These are phyloP conservation scores for Tylopilus balloui DNA, from an alignment of 768 basidiomycete species.

Conservation along the genomic window DNA sequence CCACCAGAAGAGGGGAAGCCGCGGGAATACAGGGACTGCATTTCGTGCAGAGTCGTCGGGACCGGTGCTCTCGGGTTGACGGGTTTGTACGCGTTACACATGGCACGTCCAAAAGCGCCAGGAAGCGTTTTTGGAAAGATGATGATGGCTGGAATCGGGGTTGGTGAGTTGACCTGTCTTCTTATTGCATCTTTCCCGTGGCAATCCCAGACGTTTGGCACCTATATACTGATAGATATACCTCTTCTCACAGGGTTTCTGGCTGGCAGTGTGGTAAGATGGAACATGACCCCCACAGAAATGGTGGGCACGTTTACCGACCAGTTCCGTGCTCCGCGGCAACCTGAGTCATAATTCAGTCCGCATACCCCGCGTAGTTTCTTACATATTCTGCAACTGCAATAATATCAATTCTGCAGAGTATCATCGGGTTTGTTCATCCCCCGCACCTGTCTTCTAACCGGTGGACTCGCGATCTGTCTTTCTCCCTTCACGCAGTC, in stretches of 20 bases:
- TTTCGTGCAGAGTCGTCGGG: slow-evolving; percentile 68
- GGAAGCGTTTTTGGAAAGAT: slow-evolving; percentile 59
- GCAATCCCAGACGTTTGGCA: background rate
- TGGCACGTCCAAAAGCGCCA: slow-evolving; percentile 58
- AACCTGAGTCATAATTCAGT: slow-evolving; percentile 4
- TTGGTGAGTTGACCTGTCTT: slow-evolving; percentile 44
- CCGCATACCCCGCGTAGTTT: background rate
- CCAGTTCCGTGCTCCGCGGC: slow-evolving; percentile 7
- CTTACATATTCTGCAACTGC: background rate
- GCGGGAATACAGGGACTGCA: slow-evolving; percentile 45
- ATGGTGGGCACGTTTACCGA: slow-evolving; percentile 15
- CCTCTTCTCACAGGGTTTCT: slow-evolving; percentile 20
- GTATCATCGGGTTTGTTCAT: too few species aligned
- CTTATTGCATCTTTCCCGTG: background rate
- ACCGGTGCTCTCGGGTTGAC: slow-evolving; percentile 57
- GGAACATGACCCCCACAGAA: slow-evolving; percentile 27
- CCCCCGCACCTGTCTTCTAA: too few species aligned
- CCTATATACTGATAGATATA: slow-evolving; percentile 8
- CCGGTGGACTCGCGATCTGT: too few species aligned
- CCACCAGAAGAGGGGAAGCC: slow-evolving; percentile 7
- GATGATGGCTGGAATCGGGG: slow-evolving; percentile 56
- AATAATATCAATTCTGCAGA: too few species aligned
- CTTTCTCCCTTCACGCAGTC: too few species aligned
- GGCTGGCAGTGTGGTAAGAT: slow-evolving; percentile 28
- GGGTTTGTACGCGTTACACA: slow-evolving; percentile 64